Percentiles rank a stretch among this genome's conserved stretches.
Evolutionary conservation across 257 asterid species (phyloP).

Genomic region (Nicotiana otophora): DNA sequence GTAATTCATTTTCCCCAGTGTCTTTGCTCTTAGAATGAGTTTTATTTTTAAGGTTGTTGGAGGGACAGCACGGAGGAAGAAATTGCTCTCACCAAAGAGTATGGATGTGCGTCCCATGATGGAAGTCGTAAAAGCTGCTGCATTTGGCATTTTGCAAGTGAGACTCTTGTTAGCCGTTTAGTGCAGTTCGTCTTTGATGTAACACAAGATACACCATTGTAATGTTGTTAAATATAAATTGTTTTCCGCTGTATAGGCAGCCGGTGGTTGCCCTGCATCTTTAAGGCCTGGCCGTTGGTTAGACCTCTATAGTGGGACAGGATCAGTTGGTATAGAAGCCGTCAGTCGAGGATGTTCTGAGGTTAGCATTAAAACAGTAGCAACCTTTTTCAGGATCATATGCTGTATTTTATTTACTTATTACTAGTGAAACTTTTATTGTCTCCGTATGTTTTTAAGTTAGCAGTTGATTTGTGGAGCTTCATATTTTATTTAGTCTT

Average conservation of each 20-base stretch:
- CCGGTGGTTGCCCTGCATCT: constrained; percentile 84
- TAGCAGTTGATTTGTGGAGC: neutral
- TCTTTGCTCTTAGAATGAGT: neutral
- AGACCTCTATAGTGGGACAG: constrained; percentile 97
- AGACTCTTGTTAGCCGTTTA: neutral
- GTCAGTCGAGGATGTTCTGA: constrained; percentile 96
- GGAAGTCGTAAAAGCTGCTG: constrained; percentile 98
- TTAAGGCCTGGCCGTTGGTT: constrained; percentile 94
- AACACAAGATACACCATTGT: neutral
- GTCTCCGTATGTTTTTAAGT: neutral
- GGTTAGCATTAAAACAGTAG: constrained; percentile 30
- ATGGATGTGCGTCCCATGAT: constrained; percentile 98
- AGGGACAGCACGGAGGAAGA: constrained; percentile 88
- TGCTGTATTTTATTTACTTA: neutral
- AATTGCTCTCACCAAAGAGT: constrained; percentile 90
- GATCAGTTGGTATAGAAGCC: constrained; percentile 98
- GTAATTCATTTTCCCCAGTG: neutral
- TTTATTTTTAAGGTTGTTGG: constrained; percentile 64
- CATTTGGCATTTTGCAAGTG: constrained; percentile 90
- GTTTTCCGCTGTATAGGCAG: constrained; percentile 46
- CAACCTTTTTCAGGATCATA: neutral
- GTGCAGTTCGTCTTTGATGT: neutral
- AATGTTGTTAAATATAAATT: constrained; percentile 11
- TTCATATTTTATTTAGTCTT: neutral
- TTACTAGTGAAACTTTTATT: neutral